phyloP scores from a whole-genome alignment of 768 basidiomycete species.

The Suillus sp. region DNA sequence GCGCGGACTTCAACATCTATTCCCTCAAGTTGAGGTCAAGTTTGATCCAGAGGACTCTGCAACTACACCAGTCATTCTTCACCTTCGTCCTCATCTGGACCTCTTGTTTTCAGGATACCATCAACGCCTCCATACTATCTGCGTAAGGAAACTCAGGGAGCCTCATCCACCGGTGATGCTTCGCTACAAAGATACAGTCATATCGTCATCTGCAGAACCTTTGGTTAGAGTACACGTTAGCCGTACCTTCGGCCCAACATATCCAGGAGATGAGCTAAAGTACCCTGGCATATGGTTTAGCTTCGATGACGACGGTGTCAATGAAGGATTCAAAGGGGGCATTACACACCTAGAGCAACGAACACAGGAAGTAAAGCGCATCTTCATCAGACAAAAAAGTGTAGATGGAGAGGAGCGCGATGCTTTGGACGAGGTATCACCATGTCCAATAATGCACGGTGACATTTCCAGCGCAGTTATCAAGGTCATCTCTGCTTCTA shows the following conservation, averaged over 20 bases:
- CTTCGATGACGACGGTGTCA: slow-evolving; percentile 73
- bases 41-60: slow-evolving; percentile 73
- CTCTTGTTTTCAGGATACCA: slow-evolving; percentile 81
- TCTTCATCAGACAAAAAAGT: slow-evolving; percentile 72
- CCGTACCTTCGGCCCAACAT: slow-evolving; percentile 81
- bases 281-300: slow-evolving; percentile 87
- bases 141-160: slow-evolving; percentile 66
- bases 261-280: slow-evolving; percentile 71
- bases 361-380: slow-evolving; percentile 73
- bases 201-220: slow-evolving; percentile 63
- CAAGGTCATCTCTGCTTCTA: slow-evolving; percentile 47
- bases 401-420: slow-evolving; percentile 57
- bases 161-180: slow-evolving; percentile 67
- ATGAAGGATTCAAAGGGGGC: slow-evolving; percentile 54
- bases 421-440: slow-evolving; percentile 70
- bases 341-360: slow-evolving; percentile 56
- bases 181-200: slow-evolving; percentile 62
- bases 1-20: slow-evolving; percentile 63
- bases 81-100: slow-evolving; percentile 80
- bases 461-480: slow-evolving; percentile 68
- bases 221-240: slow-evolving; percentile 67
- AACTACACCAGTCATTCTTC: slow-evolving; percentile 74
- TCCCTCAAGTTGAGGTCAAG: slow-evolving; percentile 83
- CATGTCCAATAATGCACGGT: slow-evolving; percentile 68
- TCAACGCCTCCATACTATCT: slow-evolving; percentile 81